Conservation (phyloP, 2,329 filamentous ascomycete genomes). For the Clarireedia hainanense region DNA sequence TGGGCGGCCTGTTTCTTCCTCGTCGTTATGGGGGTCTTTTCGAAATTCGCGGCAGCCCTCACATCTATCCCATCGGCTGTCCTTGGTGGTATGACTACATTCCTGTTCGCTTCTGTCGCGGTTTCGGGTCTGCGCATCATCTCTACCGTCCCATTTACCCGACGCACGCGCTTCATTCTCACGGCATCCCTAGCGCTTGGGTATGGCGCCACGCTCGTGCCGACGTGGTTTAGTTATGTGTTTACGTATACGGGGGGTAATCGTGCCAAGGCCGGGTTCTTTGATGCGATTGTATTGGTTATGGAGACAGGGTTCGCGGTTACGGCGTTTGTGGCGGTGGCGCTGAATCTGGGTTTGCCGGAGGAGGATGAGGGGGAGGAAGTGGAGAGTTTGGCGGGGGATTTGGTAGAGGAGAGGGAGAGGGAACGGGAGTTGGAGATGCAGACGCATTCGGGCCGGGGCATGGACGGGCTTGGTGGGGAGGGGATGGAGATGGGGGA, state of each 20-base stretch:
- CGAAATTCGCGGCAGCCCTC: constrained; percentile 74
- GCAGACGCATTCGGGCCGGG: neutral
- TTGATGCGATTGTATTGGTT: constrained; percentile 64
- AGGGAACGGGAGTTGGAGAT: neutral
- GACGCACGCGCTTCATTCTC: constrained; percentile 74
- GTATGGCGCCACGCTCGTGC: constrained; percentile 60
- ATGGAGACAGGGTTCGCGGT: constrained; percentile 72
- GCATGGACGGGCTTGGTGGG: neutral
- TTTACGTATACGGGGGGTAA: constrained; percentile 68
- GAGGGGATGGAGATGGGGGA: neutral
- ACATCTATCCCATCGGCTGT: constrained; percentile 65
- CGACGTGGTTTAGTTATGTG: constrained; percentile 60
- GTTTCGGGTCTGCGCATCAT: constrained; percentile 74
- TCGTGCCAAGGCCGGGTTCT: constrained; percentile 60
- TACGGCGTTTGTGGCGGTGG: constrained; percentile 52
- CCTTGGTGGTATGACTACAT: constrained; percentile 68
- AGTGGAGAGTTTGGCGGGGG: constrained; percentile 23
- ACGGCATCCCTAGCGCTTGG: constrained; percentile 68
- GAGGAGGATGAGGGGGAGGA: constrained; percentile 65
- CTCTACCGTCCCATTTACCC: constrained; percentile 61
- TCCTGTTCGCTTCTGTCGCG: constrained; percentile 70
- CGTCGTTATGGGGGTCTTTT: constrained; percentile 72
- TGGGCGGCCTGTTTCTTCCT: constrained; percentile 73
- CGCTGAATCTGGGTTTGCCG: constrained; percentile 62
- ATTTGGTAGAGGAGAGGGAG: constrained; percentile 14